These are phyloP conservation scores for Nadsonia starkeyi-henricii DNA, from an alignment of 1,139 yeast species.

Conservation along the genomic window DNA sequence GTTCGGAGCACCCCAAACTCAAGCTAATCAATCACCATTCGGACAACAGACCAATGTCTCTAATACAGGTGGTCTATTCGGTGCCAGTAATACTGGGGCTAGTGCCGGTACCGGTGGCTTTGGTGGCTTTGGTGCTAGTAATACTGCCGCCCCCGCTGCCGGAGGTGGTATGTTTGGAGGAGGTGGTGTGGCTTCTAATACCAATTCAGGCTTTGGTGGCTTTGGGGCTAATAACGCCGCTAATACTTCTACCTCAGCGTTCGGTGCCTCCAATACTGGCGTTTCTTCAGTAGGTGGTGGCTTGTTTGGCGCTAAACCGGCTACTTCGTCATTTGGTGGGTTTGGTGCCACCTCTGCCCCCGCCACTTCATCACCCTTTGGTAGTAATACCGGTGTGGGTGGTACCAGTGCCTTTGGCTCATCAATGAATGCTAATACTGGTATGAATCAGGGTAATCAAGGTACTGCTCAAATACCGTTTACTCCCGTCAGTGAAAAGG, in stretches of 20 bases:
- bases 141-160: slow-evolving; percentile 5
- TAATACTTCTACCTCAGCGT: slow-evolving; percentile 7
- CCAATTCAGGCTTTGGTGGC: slow-evolving; percentile 6
- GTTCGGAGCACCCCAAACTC: slow-evolving; percentile 7
- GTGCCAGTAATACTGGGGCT: slow-evolving; percentile 4
- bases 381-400: slow-evolving; percentile 10
- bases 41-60: slow-evolving; percentile 12
- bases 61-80: slow-evolving; percentile 6
- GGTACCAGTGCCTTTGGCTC: slow-evolving; percentile 19
- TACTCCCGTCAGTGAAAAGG: slow-evolving; percentile 70
- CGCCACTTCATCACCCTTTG: slow-evolving; percentile 7
- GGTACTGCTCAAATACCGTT: slow-evolving; percentile 49
- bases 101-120: slow-evolving; percentile 7
- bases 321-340: slow-evolving; percentile 8
- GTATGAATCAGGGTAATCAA: slow-evolving; percentile 19
- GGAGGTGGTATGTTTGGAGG: slow-evolving; percentile 14
- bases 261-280: slow-evolving; percentile 14
- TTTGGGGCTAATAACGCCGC: slow-evolving; percentile 11
- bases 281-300: slow-evolving; percentile 7
- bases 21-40: slow-evolving; percentile 18
- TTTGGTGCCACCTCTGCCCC: slow-evolving; percentile 12
- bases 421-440: not conserved
- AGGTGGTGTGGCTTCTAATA: slow-evolving; percentile 6
- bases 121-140: slow-evolving; percentile 11
- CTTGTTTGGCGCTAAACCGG: slow-evolving; percentile 15